A percentile compares a stretch with the other conserved stretches of the same genome.
Conservation (phyloP, 1,139 yeast genomes). For the Candida buenavistaensis region DNA sequence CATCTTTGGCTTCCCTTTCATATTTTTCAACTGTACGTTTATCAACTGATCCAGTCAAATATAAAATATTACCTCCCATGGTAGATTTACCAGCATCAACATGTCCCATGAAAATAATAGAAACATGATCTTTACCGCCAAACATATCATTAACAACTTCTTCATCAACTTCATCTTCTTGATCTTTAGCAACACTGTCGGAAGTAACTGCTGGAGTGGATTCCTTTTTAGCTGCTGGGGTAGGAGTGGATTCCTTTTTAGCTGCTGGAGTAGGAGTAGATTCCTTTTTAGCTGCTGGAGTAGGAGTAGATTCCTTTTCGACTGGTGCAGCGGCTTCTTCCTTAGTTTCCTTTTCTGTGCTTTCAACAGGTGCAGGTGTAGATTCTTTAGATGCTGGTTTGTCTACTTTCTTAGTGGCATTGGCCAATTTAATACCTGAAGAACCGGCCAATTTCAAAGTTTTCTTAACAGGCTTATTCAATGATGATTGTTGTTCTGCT, state of each 20-base stretch:
- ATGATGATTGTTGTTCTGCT: conserved; percentile 37
- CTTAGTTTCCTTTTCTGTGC: not conserved
- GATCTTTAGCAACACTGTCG: conserved; percentile 53
- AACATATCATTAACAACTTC: conserved; percentile 89
- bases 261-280: conserved; percentile 12
- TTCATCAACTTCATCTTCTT: conserved; percentile 84
- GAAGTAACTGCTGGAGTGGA: conserved; percentile 40
- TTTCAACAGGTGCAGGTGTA: conserved; percentile 18
- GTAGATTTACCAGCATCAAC: conserved; percentile 99
- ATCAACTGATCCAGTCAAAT: conserved; percentile 93
- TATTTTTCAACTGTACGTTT: conserved; percentile 98
- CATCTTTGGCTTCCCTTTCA: conserved; percentile 98
- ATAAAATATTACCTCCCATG: conserved; percentile 97
- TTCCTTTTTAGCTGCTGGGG: conserved; percentile 12
- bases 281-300: conserved; percentile 15
- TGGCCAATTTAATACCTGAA: conserved; percentile 68
- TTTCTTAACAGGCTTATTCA: conserved; percentile 53
- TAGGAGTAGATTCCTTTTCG: conserved; percentile 16
- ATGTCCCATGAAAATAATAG: conserved; percentile 98
- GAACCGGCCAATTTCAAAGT: conserved; percentile 67
- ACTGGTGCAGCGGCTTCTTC: conserved; percentile 9
- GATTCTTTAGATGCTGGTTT: conserved; percentile 22
- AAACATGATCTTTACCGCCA: conserved; percentile 96
- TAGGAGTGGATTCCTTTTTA: conserved; percentile 9
- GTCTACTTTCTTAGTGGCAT: conserved; percentile 47